Conservation (phyloP, 2,329 filamentous ascomycete species). For the Calonectria hawksworthii region DNA sequence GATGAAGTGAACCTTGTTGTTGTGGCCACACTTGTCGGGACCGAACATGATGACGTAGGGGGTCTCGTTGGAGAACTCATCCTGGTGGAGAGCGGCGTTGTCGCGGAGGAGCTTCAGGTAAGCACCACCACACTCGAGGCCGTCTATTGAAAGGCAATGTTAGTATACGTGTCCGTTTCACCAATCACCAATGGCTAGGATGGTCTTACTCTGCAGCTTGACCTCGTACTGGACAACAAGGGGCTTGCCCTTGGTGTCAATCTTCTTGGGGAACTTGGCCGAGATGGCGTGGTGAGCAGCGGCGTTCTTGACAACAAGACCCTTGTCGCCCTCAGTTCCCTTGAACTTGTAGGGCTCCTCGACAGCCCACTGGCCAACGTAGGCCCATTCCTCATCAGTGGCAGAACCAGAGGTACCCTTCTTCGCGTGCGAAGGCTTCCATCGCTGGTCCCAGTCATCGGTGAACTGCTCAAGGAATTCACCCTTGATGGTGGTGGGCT, state of each 20-base stretch:
- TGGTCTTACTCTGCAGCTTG: slow-evolving; percentile 90
- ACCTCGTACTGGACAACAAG: slow-evolving; percentile 99
- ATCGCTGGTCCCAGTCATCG: slow-evolving; percentile 93
- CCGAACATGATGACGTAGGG: slow-evolving; percentile 99
- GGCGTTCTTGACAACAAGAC: slow-evolving; percentile 97
- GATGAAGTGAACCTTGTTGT: slow-evolving; percentile 99
- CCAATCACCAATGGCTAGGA: not conserved
- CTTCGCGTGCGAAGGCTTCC: slow-evolving; percentile 96
- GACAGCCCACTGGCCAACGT: slow-evolving; percentile 95
- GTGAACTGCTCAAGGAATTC: slow-evolving; percentile 99
- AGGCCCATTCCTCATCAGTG: slow-evolving; percentile 95
- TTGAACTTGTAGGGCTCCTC: slow-evolving; percentile 93
- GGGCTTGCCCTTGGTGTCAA: slow-evolving; percentile 97
- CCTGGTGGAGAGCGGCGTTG: slow-evolving; percentile 95
- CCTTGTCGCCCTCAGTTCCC: slow-evolving; percentile 95
- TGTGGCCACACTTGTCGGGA: slow-evolving; percentile 98
- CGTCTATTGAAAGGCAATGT: slow-evolving; percentile 70
- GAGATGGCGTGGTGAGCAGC: slow-evolving; percentile 99
- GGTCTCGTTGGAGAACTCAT: slow-evolving; percentile 97
- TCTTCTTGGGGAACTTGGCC: slow-evolving; percentile 96
- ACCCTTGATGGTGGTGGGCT: slow-evolving; percentile 91
- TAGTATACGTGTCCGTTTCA: slow-evolving; percentile 30
- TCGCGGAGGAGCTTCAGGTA: slow-evolving; percentile 99
- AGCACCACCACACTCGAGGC: slow-evolving; percentile 96
- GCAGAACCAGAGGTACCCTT: slow-evolving; percentile 84